Evolutionary conservation across 208 protist genomes (phyloP), one percentile per base, ranked within the genome.

Genomic region (Leishmania major): DNA sequence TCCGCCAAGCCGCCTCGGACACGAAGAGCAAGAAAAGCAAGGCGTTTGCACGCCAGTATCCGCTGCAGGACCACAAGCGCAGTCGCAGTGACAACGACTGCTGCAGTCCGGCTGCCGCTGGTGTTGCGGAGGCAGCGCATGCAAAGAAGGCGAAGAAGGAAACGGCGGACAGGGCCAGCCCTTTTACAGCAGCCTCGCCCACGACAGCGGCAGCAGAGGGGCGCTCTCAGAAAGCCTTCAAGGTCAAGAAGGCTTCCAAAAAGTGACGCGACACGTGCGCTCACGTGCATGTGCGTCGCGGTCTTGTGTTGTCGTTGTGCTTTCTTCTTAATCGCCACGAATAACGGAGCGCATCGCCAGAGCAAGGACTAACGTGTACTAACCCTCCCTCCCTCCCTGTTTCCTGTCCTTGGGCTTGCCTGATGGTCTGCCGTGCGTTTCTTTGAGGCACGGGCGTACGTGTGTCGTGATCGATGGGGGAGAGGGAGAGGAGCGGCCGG

Each of bases 51-150:
- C 53, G 13, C 37, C 53, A 37, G 15, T 7, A 25, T 10, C 43
- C 37, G 22, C 53, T 37, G 13, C 13, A 22, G 67, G 40, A 57
- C 51, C 72, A 59, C 49, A 76, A 83, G 73, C 69, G 85, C 49
- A 78, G 22, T 53, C 75, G 81, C 80, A 82, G 87, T 79, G 64
- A 19, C 79, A 60, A n/a, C 75, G 69, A 66, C 64, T 35, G 60
- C 53, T 31, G 51, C 72, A 45, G 72, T 35, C 11, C 28, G 22
- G 31, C 45, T 25, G 49, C 72, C 2, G 40, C 69, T 43, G 40
- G 19, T 73, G 69, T n/a, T 19, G 5, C 37, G 37, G 69, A 73
- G 69, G 40, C 22, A 11, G 22, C 69, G 69, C 69, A 51, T 7
- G 10, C 69, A 13, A 76, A 76, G n/a, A 81, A 71, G 35, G 67